Evolutionary conservation across 176 grass and related monocot species (phyloP), one percentile per base, ranked within the genome.

Genomic region (Panicum miliaceum): DNA sequence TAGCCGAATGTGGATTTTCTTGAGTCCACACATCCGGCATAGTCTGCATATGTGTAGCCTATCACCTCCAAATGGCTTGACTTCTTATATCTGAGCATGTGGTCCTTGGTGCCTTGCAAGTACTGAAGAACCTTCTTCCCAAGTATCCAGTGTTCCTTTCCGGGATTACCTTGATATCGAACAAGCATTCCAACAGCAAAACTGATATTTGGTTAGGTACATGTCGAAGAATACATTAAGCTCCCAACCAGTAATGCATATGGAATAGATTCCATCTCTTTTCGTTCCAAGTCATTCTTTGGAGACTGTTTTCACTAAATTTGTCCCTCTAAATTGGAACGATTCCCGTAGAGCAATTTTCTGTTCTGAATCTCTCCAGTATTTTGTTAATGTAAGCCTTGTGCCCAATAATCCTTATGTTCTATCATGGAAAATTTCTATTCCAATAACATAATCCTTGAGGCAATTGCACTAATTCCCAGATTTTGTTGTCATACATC

Each of bases 351-450:
- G 8, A 61, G 23, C 6, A 60, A 25, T 42, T 84, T 10, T 84
- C 50, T 32, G 75, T 32, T 84, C 26, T 84, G 12, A 23, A 64
- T 65, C 74, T 76, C 60, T 63, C 60, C 26, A 63, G 32, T 15
- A 63, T 4, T 63, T 63, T 32, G 11, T 60, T 16, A 6, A 34
- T 63, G 4, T 29, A 63, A 35, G 3, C 12, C 27, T 84, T 54
- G 15, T 76, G 71, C 82, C 54, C 25, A 84, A 54, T 1, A 76
- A n/a, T 76, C 58, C 54, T 76, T 64, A 2, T 26, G 67, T 22
- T 65, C 35, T 53, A 42, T 77, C 74, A 77, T 0, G 18, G 16
- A 77, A 77, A 61, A 77, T 77, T 63, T 78, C 54, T 66, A 80
- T 80, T 51, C 37, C 43, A 19, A 68, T 51, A 6, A 86, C 63